phyloP scores from a whole-genome alignment of 2,329 filamentous ascomycete species.

The Neopestalotiopsis clavispora region DNA sequence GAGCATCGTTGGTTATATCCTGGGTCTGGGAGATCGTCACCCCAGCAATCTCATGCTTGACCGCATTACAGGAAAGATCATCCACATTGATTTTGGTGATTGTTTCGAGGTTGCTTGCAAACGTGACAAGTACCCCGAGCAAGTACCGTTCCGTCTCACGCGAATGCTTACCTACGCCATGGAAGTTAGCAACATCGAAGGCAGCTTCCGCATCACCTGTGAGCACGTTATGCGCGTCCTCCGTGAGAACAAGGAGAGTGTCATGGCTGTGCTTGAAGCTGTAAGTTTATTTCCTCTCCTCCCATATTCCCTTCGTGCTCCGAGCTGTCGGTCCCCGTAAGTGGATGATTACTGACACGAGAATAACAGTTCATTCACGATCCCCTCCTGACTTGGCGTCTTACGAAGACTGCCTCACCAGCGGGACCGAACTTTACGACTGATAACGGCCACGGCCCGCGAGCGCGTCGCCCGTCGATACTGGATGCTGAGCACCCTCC shows the following conservation, averaged over 20 bases:
- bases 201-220: conserved; percentile 96
- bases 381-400: conserved; percentile 95
- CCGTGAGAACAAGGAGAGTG: conserved; percentile 94
- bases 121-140: conserved; percentile 97
- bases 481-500: conserved; percentile 67
- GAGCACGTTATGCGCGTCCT: conserved; percentile 98
- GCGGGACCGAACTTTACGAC: conserved; percentile 71
- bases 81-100: conserved; percentile 99
- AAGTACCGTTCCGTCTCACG: conserved; percentile 96
- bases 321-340: too few relatives aligned
- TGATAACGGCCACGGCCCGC: conserved; percentile 49
- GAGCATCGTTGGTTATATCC: conserved; percentile 99
- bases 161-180: conserved; percentile 99
- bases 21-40: conserved; percentile 94
- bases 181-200: conserved; percentile 99
- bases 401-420: conserved; percentile 69
- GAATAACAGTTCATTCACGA: conserved; percentile 89
- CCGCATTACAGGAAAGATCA: conserved; percentile 91
- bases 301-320: not conserved
- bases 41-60: conserved; percentile 98
- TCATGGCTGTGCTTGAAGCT: conserved; percentile 98
- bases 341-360: not conserved
- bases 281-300: conserved; percentile 61
- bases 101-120: conserved; percentile 99
- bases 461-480: conserved; percentile 70